Evolutionary conservation across 2,329 filamentous ascomycete genomes (phyloP), one percentile per base, ranked within the genome.

Genomic region (Pseudohalonectria lignicola): DNA sequence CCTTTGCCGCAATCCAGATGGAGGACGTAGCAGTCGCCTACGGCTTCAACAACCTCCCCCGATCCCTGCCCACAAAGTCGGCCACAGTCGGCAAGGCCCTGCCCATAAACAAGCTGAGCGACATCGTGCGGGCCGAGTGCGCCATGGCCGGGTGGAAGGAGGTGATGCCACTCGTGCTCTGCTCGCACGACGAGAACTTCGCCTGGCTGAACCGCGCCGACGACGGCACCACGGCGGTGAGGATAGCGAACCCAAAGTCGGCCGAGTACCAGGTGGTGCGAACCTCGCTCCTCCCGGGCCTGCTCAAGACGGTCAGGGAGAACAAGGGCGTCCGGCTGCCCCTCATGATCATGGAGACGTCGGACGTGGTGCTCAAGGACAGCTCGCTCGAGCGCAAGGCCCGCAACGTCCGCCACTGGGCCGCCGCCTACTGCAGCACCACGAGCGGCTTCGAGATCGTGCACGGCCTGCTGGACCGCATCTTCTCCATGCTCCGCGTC

Each of bases 101-200:
- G 9, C 76, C 79, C 43, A 82, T 98, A 62, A 98, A 98, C 72
- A 96, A 95, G 64, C 80, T 98, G 30, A 74, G 74, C 43, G 93
- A 98, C 53, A 94, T 96, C 48, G 76, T 96, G 42, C 82, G 92
- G 39, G 66, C 79, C 39, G 92, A 98, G 60, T 76, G 84, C 36
- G 90, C 88, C 39, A 92, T 94, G 77, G 82, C 90, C 5, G 92
- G 92, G 42, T 98, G 92, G 92, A 82, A 78, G 39, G 92, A 98
- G 66, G 90, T 94, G 40, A 81, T 98, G 75, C 90, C 92, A 19
- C 71, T 98, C 20, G 96, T 94, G 49, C 76, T 98, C 39, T 98
- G 92, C 71, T 94, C 86, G 33, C 87, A 95, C 59, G 90, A 96
- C 54, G 92, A 98, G 71, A 98, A 98, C 67, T 98, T 96, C 59